Percentiles rank a stretch among this genome's conserved stretches.
phyloP scores from a whole-genome alignment of 495 filamentous ascomycete species.

The Thermochaetoides thermophila region DNA sequence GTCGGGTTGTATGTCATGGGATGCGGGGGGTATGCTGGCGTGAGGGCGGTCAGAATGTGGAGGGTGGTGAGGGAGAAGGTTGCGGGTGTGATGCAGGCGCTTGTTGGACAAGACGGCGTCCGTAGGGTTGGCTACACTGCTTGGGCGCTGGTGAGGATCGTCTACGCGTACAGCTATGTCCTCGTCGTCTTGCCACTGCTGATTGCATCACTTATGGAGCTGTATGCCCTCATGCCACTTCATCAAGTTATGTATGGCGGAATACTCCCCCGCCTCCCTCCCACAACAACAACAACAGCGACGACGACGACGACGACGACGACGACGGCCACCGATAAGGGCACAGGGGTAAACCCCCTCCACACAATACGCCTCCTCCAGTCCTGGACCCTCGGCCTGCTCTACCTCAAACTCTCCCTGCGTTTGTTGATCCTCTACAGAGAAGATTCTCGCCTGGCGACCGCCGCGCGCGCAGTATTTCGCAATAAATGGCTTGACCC shows the following conservation, averaged over 20 bases:
- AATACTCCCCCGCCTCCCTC: too few relatives aligned
- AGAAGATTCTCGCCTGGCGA: constrained; percentile 50
- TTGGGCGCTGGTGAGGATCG: constrained; percentile 29
- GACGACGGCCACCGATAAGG: background rate
- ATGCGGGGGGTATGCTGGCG: constrained; percentile 40
- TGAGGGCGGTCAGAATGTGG: constrained; percentile 37
- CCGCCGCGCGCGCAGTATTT: constrained; percentile 59
- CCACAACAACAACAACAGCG: too few relatives aligned
- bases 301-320: background rate
- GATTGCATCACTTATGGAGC: constrained; percentile 69
- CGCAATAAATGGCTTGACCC: constrained; percentile 71
- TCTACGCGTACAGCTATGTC: constrained; percentile 61
- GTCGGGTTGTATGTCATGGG: constrained; percentile 71
- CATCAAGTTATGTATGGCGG: constrained; percentile 59
- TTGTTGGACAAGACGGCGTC: constrained; percentile 22
- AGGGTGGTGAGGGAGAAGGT: constrained; percentile 18
- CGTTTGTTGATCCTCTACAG: constrained; percentile 51
- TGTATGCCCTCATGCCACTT: constrained; percentile 77
- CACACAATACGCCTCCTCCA: constrained; percentile 84
- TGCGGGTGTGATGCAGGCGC: constrained; percentile 10
- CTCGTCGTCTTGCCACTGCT: constrained; percentile 65
- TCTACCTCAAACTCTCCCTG: constrained; percentile 78
- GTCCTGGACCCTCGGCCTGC: constrained; percentile 82
- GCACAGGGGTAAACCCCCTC: constrained; percentile 19
- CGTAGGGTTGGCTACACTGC: constrained; percentile 12